These are phyloP conservation scores for Coemansia umbellata DNA, from an alignment of 192 early-diverging fungal species.

Conservation along the genomic window DNA sequence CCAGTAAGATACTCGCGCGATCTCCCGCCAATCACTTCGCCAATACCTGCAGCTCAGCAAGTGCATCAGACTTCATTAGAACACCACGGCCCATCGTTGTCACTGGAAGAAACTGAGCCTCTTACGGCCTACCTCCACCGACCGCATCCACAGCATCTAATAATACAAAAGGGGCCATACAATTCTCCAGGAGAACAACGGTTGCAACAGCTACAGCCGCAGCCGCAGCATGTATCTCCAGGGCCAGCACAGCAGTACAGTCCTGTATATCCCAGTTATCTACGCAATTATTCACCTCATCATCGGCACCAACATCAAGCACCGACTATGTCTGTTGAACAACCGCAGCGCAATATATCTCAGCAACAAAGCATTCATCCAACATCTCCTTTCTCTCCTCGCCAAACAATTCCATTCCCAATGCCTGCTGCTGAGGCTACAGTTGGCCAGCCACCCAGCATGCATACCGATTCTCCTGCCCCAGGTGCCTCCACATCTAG, in stretches of 20 bases:
- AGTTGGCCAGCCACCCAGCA: not conserved
- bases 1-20: conserved; percentile 27
- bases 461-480: not conserved
- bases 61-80: conserved; percentile 26
- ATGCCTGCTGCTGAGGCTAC: conserved; percentile 4
- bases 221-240: conserved; percentile 6
- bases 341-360: not conserved
- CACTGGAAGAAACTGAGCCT: conserved; percentile 28
- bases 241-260: conserved; percentile 6
- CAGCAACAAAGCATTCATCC: conserved; percentile 5
- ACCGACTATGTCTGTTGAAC: not conserved
- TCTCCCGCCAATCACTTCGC: conserved; percentile 41
- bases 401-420: conserved; percentile 16
- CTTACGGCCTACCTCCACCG: conserved; percentile 35
- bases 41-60: conserved; percentile 18
- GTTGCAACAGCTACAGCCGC: conserved; percentile 6
- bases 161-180: not conserved
- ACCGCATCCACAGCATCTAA: conserved; percentile 8
- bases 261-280: conserved; percentile 5
- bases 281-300: conserved; percentile 10
- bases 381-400: not conserved
- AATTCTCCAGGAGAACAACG: conserved; percentile 3
- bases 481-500: not conserved
- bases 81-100: conserved; percentile 21
- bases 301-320: not conserved